These are phyloP conservation scores for Didymella sp. DNA, from an alignment of 2,329 filamentous ascomycete genomes.

Conservation along the genomic window DNA sequence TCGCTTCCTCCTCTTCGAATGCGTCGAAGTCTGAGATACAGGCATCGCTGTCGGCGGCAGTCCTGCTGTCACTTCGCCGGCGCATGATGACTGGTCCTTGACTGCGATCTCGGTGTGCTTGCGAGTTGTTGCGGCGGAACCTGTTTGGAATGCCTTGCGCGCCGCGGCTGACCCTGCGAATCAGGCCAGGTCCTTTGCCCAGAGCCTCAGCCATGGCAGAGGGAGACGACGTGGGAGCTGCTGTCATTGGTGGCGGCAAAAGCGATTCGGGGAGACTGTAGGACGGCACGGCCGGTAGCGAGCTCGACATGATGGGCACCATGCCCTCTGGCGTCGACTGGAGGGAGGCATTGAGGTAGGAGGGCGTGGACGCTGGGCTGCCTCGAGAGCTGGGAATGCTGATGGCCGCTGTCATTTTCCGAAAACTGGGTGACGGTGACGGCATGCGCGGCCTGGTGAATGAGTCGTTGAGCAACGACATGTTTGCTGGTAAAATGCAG, in stretches of 20 bases:
- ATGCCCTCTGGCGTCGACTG: slow-evolving; percentile 71
- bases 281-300: slow-evolving; percentile 53
- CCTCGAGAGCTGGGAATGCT: slow-evolving; percentile 48
- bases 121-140: slow-evolving; percentile 78
- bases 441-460: slow-evolving; percentile 39
- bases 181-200: slow-evolving; percentile 70
- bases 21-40: slow-evolving; percentile 60
- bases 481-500: slow-evolving; percentile 22
- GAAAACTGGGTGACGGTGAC: slow-evolving; percentile 44
- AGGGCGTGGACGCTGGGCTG: slow-evolving; percentile 50
- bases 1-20: slow-evolving; percentile 59
- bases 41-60: slow-evolving; percentile 60
- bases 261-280: slow-evolving; percentile 79
- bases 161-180: slow-evolving; percentile 83
- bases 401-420: slow-evolving; percentile 41
- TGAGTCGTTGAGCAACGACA: slow-evolving; percentile 42
- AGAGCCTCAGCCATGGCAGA: slow-evolving; percentile 70
- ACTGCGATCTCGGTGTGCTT: slow-evolving; percentile 79
- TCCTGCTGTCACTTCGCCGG: slow-evolving; percentile 87
- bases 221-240: slow-evolving; percentile 49
- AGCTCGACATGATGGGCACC: slow-evolving; percentile 62
- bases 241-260: slow-evolving; percentile 61
- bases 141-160: slow-evolving; percentile 73
- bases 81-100: slow-evolving; percentile 88
- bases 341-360: slow-evolving; percentile 64